Evolutionary conservation across 805 yeast genomes (phyloP).

Genomic region (Barnettozyma pratensis): DNA sequence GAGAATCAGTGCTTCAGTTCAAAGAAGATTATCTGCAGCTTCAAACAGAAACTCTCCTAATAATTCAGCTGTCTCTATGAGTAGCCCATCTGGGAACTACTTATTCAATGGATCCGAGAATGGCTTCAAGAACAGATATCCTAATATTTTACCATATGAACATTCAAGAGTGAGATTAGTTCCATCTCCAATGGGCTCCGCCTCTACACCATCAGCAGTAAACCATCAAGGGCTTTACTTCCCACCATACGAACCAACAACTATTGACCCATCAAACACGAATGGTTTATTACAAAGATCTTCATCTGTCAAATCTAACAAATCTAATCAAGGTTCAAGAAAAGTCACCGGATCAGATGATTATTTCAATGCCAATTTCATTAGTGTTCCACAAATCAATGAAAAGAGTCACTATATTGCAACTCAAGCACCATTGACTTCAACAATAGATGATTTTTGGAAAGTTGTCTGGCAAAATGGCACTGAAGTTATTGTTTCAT

Average conservation of each 20-base stretch:
- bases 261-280: neutral
- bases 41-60: constrained; percentile 6
- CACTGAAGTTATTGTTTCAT: constrained; percentile 66
- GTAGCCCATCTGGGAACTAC: constrained; percentile 12
- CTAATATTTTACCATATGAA: constrained; percentile 75
- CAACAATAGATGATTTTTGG: constrained; percentile 88
- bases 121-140: constrained; percentile 72
- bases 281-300: neutral
- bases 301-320: neutral
- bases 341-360: constrained; percentile 7
- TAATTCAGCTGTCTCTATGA: neutral
- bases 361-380: constrained; percentile 58
- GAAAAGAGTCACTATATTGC: constrained; percentile 57
- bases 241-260: neutral
- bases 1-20: constrained; percentile 18
- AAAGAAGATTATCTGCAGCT: constrained; percentile 12
- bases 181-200: constrained; percentile 27
- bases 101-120: constrained; percentile 48
- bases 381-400: constrained; percentile 36
- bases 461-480: constrained; percentile 63
- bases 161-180: constrained; percentile 34
- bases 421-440: constrained; percentile 80
- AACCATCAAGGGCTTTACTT: constrained; percentile 1
- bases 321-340: constrained; percentile 1
- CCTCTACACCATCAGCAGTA: constrained; percentile 8